Evolutionary conservation across 2,329 filamentous ascomycete genomes (phyloP), one percentile per base, ranked within the genome.

Genomic region (Zelopaecilomyces penicillatus): DNA sequence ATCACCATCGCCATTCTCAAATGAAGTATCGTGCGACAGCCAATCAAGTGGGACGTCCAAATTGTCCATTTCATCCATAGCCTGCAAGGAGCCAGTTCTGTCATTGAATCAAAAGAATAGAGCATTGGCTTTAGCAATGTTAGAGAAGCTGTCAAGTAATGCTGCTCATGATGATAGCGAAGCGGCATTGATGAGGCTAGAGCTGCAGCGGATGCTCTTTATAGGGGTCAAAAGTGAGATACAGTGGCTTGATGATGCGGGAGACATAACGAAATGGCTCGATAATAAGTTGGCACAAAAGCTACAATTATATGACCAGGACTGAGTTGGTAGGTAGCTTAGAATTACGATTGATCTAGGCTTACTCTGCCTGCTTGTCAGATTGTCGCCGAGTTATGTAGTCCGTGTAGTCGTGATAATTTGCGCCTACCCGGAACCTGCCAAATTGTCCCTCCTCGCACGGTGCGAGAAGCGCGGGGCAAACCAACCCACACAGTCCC

Each of bases 181-280:
- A 2, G 65, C 67, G 3, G 43, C 52, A 0, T 64, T 68, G 5
- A 65, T 78, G 49, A 64, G 65, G 30, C 62, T 63, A 3, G 82
- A 89, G 54, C 53, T 91, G 11, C 85, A 88, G 55, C 54, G 72
- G 1, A 89, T 91, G 85, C 63, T 91, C 19, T 74, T 85, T 66
- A 65, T 90, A 41, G 83, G 84, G 42, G 54, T 81, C 39, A 93
- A 91, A 56, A 83, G 83, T 0, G 87, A 93, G 57, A 86, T 91
- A 41, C 85, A 93, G 55, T 74, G 80, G 12, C 63, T 87, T 5
- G 81, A 85, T 44, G 67, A 75, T 4, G 65, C 64, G 6, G 76
- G 76, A 1, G 65, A 74, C 40, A 54, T 80, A 5, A 61, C 65
- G 0, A 31, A 51, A 0, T 81, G 77, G 76, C 58, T 81, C 4